phyloP scores from a whole-genome alignment of 139 green algal genomes.

The Chlamydomonas sphaeroides region DNA sequence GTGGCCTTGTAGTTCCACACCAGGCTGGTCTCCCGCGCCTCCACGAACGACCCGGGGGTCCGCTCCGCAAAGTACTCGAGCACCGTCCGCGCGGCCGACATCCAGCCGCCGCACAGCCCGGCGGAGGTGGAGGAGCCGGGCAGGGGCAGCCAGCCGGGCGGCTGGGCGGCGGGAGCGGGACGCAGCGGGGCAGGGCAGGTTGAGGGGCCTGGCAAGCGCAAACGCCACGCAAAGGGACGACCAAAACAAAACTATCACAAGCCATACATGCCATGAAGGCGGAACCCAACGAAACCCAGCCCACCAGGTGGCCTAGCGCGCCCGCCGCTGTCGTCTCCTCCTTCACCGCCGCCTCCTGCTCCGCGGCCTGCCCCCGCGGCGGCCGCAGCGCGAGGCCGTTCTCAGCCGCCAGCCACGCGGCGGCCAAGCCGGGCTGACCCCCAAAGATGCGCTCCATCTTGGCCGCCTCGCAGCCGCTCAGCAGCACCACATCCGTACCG shows the following conservation, averaged over 20 bases:
- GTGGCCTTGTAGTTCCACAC: conserved; percentile 96
- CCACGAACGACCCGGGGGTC: conserved; percentile 90
- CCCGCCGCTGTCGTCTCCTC: neutral
- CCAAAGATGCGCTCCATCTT: conserved; percentile 82
- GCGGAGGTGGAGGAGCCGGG: neutral
- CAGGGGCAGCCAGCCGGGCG: too few species aligned
- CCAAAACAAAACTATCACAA: too few species aligned
- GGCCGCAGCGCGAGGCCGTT: conserved; percentile 89
- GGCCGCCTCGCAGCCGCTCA: neutral
- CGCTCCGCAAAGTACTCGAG: conserved; percentile 97
- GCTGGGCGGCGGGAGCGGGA: neutral
- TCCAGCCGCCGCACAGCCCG: too few species aligned
- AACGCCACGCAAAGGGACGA: too few species aligned
- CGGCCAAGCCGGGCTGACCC: conserved; percentile 3
- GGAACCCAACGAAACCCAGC: neutral
- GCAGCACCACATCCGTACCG: conserved; percentile 65
- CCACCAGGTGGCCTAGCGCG: neutral
- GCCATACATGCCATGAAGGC: too few species aligned
- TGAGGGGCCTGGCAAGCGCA: neutral
- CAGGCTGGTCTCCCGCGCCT: conserved; percentile 88
- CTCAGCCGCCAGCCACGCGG: conserved; percentile 93
- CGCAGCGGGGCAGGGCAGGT: neutral
- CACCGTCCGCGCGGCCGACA: conserved; percentile 89
- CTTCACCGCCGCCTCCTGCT: neutral
- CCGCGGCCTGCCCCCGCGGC: neutral